phyloP scores from a whole-genome alignment of 768 basidiomycete species.

The Tulasnella sp. region DNA sequence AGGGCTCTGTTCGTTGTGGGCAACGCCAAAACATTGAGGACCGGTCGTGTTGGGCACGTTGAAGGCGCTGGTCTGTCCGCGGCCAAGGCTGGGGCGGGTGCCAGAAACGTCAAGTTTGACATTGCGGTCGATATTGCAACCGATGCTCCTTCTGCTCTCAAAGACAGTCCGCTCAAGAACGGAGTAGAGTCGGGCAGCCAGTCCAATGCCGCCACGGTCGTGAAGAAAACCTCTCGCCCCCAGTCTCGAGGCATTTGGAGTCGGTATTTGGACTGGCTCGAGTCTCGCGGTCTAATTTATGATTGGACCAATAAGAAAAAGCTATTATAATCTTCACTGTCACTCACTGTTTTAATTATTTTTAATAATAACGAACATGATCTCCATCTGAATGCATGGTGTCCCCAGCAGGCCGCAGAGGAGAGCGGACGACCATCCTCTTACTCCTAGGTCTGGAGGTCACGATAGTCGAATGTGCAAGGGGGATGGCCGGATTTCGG shows the following conservation, averaged over 20 bases:
- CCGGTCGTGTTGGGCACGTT: conserved; percentile 37
- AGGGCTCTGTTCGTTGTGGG: conserved; percentile 81
- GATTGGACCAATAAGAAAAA: background rate
- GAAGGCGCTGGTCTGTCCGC: conserved; percentile 8
- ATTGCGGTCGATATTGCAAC: conserved; percentile 11
- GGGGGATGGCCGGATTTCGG: too few relatives aligned
- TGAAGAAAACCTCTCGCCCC: background rate
- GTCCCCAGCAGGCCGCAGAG: too few relatives aligned
- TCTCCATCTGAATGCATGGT: background rate
- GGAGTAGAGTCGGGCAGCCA: background rate
- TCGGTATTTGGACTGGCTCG: conserved; percentile 23
- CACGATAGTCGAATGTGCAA: too few relatives aligned
- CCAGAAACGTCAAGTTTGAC: conserved; percentile 21
- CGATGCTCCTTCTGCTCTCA: background rate
- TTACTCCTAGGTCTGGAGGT: too few relatives aligned
- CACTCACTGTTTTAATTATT: background rate
- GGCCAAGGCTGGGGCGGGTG: background rate
- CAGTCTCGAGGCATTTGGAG: background rate
- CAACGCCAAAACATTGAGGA: conserved; percentile 59
- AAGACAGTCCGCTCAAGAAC: background rate
- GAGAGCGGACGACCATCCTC: too few relatives aligned
- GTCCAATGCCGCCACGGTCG: background rate
- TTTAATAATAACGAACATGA: background rate
- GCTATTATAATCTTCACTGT: background rate
- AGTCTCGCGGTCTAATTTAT: background rate